Conservation (phyloP, 1,284 basidiomycete genomes). For the Trichosporon sp. region DNA sequence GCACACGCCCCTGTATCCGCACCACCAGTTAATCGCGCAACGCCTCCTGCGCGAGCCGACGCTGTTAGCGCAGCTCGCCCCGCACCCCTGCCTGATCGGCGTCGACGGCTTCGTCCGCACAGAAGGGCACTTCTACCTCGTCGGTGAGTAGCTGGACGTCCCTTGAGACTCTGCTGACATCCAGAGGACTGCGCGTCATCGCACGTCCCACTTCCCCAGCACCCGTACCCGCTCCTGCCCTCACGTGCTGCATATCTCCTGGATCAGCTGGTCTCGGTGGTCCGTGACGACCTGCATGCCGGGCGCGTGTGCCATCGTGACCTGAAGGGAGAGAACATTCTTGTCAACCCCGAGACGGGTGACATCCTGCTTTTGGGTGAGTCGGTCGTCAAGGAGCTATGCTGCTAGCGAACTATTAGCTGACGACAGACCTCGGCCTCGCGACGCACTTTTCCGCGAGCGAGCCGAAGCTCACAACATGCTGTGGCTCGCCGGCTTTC, state of each 20-base stretch:
- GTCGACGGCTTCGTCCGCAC: conserved; percentile 62
- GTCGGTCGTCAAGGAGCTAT: conserved; percentile 19
- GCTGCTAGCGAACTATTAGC: background rate
- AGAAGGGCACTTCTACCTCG: conserved; percentile 63
- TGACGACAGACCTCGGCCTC: conserved; percentile 60
- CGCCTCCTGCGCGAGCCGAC: conserved; percentile 62
- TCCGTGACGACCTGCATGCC: conserved; percentile 60
- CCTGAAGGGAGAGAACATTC: conserved; percentile 60
- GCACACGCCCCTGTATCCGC: conserved; percentile 63
- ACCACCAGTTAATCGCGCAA: conserved; percentile 63
- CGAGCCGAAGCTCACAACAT: conserved; percentile 62
- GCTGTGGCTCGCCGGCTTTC: conserved; percentile 62
- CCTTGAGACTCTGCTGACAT: background rate
- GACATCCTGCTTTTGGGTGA: conserved; percentile 57
- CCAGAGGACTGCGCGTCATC: conserved; percentile 45
- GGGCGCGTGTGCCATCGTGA: conserved; percentile 63
- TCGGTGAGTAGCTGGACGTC: conserved; percentile 50
- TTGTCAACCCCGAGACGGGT: conserved; percentile 52
- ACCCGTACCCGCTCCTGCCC: conserved; percentile 52
- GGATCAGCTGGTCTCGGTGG: conserved; percentile 61
- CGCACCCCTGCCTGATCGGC: conserved; percentile 62
- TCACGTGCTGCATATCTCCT: conserved; percentile 60
- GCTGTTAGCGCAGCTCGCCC: conserved; percentile 61
- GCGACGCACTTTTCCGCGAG: conserved; percentile 63
- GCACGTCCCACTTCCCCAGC: conserved; percentile 42